Evolutionary conservation across 371 early-diverging fungal genomes (phyloP), one percentile per base, ranked within the genome.

Genomic region (Smittium culicis): DNA sequence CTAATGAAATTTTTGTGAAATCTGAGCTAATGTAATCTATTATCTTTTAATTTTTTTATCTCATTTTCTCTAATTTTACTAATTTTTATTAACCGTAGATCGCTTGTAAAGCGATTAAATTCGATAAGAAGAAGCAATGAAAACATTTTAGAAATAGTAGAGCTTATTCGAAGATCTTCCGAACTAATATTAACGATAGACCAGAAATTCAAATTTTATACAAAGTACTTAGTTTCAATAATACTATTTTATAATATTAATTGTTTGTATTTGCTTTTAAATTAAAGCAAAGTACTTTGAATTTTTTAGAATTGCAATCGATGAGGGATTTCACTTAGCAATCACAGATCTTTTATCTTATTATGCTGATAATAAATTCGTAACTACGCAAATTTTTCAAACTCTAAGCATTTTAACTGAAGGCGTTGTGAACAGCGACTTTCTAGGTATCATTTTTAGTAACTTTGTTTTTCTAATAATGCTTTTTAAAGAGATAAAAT

Each of bases 351-450:
- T 45, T 5, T 5, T 45, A 45, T 45, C 45, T 45, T 5, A 11
- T 11, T 20, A 45, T 45, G 5, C 20, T 45, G 45, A 74, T 55
- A 73, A 73, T 35, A 69, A 70, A 2, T 71, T 74, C 0, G 70
- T 83, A 24, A 72, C 75, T 3, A 76, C 80, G 11, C 83, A 83
- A 64, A 74, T 83, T 32, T 70, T 83, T 25, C 83, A 83, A 68
- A 83, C 83, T 0, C 78, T 83, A 72, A 83, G 80, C 63, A 83
- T 83, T 54, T 78, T 83, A 66, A 73, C 83, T 66, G 83, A 83
- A 57, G 80, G 82, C 61, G 76, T 83, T 31, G 74, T 76, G 34
- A 79, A 77, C 34, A 63, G 69, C 20, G 70, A 69, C 55, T 83
- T 82, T 28, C 61, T 83, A 35, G 77, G 45, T 45, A 45, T 45